These are phyloP conservation scores for Proteromonas lacertae DNA, from an alignment of 352 stramenopile genomes.

Conservation along the genomic window DNA sequence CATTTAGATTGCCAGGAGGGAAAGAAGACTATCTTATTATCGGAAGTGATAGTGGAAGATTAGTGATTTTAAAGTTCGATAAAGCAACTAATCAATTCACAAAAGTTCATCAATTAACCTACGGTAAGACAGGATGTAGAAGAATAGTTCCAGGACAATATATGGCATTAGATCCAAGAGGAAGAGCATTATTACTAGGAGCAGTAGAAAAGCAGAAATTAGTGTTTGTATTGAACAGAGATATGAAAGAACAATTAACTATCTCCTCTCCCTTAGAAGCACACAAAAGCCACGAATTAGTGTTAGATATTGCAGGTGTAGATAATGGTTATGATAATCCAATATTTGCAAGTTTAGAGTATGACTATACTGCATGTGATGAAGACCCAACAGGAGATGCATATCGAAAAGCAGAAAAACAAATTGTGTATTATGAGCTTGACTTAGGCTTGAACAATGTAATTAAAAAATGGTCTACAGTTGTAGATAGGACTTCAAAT, in stretches of 20 bases:
- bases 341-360: constrained; percentile 64
- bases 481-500: constrained; percentile 45
- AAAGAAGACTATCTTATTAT: constrained; percentile 75
- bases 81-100: constrained; percentile 16
- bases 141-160: constrained; percentile 88
- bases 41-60: constrained; percentile 66
- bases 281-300: constrained; percentile 68
- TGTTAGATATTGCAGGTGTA: constrained; percentile 62
- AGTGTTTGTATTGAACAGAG: constrained; percentile 91
- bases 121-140: constrained; percentile 72
- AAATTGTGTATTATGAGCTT: constrained; percentile 90
- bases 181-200: constrained; percentile 51
- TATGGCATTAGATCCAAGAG: constrained; percentile 72
- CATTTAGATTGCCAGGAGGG: constrained; percentile 34
- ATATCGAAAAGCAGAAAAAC: constrained; percentile 35
- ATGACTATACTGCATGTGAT: constrained; percentile 17
- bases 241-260: constrained; percentile 56
- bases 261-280: constrained; percentile 93
- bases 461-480: constrained; percentile 23
- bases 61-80: constrained; percentile 75
- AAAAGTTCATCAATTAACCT: constrained; percentile 57
- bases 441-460: constrained; percentile 97
- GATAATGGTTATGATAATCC: constrained; percentile 97
- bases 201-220: constrained; percentile 91
- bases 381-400: constrained; percentile 18